Evolutionary conservation across 2,329 filamentous ascomycete species (phyloP).

Genomic region (Cadophora sp.): DNA sequence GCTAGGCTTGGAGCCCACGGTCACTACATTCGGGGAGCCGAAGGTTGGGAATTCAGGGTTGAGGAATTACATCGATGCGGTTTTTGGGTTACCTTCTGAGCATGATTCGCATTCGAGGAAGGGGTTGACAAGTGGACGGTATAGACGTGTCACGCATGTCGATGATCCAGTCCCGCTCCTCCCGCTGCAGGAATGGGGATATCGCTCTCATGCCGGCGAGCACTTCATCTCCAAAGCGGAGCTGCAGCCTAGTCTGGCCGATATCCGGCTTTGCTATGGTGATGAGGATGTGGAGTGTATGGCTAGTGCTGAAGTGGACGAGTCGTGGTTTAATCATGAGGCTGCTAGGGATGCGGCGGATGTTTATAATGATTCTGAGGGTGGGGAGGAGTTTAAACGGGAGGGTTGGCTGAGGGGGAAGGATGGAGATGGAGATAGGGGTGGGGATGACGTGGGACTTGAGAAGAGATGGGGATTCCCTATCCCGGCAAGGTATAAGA

Average conservation of each 20-base stretch:
- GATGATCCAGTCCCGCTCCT: conserved; percentile 90
- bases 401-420: neutral
- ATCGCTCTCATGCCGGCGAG: conserved; percentile 83
- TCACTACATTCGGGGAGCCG: conserved; percentile 95
- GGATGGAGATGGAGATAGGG: neutral
- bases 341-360: conserved; percentile 10
- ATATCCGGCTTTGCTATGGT: conserved; percentile 76
- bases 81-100: conserved; percentile 30
- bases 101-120: conserved; percentile 74
- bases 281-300: conserved; percentile 76
- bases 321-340: conserved; percentile 26
- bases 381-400: conserved; percentile 51
- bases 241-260: conserved; percentile 70
- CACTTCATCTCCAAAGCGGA: conserved; percentile 79
- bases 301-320: conserved; percentile 53
- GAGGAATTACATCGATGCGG: conserved; percentile 48
- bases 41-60: conserved; percentile 65
- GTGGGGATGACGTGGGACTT: conserved; percentile 27
- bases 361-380: conserved; percentile 20
- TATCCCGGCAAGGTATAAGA: conserved; percentile 62
- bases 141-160: conserved; percentile 83
- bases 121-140: conserved; percentile 61
- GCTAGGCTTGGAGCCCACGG: conserved; percentile 74
- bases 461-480: conserved; percentile 40
- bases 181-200: conserved; percentile 88